A percentile compares a stretch with the other conserved stretches of the same genome.
Evolutionary conservation across 2,329 filamentous ascomycete genomes (phyloP).

Genomic region (Phaeoacremonium minimum): DNA sequence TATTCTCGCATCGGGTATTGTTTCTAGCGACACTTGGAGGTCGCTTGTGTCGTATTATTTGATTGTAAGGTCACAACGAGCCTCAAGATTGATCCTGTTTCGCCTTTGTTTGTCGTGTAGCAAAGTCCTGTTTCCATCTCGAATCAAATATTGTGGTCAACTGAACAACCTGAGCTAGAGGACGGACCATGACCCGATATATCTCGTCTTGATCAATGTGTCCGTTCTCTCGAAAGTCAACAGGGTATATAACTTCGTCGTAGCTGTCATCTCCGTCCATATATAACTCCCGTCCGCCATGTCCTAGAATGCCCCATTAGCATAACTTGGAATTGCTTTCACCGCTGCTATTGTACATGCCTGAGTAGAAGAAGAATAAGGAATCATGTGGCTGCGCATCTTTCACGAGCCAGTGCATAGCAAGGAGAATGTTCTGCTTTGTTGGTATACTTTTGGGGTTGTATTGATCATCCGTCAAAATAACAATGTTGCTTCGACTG

Average conservation of each 20-base stretch:
- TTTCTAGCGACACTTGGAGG: too few species aligned
- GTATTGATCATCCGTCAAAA: constrained; percentile 93
- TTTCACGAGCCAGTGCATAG: constrained; percentile 98
- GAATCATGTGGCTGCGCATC: constrained; percentile 90
- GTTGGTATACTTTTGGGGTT: constrained; percentile 97
- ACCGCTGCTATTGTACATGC: constrained; percentile 39
- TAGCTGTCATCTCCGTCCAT: constrained; percentile 79
- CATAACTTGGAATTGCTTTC: too few species aligned
- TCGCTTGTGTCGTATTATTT: too few species aligned
- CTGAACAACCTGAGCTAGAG: constrained; percentile 50
- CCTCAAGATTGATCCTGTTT: too few species aligned
- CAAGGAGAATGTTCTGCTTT: constrained; percentile 88
- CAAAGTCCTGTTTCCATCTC: too few species aligned
- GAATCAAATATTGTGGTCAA: constrained; percentile 62
- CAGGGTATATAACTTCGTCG: constrained; percentile 80
- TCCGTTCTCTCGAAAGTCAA: constrained; percentile 76
- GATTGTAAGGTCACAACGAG: too few species aligned
- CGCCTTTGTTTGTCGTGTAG: too few species aligned
- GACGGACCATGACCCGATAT: constrained; percentile 66
- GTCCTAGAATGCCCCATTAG: constrained; percentile 40
- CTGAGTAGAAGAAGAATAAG: constrained; percentile 96
- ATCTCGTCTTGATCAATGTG: constrained; percentile 83
- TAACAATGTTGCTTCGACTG: constrained; percentile 93
- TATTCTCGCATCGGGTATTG: too few species aligned
- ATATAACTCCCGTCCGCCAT: constrained; percentile 78